Conservation (phyloP, 1,284 basidiomycete species). For the Abortiporus biennis region DNA sequence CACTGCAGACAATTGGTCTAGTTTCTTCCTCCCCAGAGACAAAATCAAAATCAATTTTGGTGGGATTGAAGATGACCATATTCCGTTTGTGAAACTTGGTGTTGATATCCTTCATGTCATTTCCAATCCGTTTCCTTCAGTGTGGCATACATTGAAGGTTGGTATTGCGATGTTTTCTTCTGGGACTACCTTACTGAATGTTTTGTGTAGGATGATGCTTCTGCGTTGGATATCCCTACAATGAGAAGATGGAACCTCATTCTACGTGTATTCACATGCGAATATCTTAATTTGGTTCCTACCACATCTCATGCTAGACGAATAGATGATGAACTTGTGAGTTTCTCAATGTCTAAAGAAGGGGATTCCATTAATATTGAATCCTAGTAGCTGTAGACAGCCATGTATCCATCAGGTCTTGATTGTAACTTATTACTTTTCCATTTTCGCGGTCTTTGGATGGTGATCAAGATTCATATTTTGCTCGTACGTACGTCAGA, state of each 20-base stretch:
- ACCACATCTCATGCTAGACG: too few species aligned
- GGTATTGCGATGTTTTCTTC: slow-evolving; percentile 18
- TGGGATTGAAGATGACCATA: slow-evolving; percentile 90
- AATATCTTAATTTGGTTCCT: slow-evolving; percentile 79
- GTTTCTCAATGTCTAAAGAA: too few species aligned
- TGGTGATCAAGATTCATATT: too few species aligned
- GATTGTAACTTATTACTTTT: too few species aligned
- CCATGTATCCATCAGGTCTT: too few species aligned
- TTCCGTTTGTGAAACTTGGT: slow-evolving; percentile 82
- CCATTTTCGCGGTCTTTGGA: too few species aligned
- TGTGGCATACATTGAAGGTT: slow-evolving; percentile 86
- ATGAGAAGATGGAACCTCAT: slow-evolving; percentile 89
- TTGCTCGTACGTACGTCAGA: too few species aligned
- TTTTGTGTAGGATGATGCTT: slow-evolving; percentile 74
- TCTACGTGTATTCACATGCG: slow-evolving; percentile 81
- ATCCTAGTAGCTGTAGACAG: too few species aligned
- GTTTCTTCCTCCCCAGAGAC: slow-evolving; percentile 57
- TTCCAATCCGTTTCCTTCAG: slow-evolving; percentile 81
- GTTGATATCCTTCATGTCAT: slow-evolving; percentile 93
- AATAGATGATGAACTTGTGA: too few species aligned
- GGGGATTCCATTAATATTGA: too few species aligned
- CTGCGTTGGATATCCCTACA: slow-evolving; percentile 81
- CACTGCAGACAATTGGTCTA: slow-evolving; percentile 36
- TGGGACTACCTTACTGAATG: too few species aligned
- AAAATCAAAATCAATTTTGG: slow-evolving; percentile 37